Evolutionary conservation across 192 early-diverging fungal genomes (phyloP).

Genomic region (Mortierella claussenii): DNA sequence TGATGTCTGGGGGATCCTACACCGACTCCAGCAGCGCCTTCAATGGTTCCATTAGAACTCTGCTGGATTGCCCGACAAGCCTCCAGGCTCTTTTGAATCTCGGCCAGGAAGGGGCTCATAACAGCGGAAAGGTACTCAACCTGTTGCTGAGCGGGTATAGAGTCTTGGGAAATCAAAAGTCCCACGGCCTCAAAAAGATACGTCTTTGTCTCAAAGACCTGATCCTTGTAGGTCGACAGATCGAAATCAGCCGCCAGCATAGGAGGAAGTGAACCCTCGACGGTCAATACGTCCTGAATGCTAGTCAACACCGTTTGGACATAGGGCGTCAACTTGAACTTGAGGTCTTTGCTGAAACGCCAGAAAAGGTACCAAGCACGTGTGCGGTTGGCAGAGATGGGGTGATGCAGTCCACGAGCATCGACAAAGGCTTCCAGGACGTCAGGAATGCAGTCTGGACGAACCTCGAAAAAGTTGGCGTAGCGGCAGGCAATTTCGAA

Average conservation of each 20-base stretch:
- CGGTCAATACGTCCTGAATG: conserved; percentile 78
- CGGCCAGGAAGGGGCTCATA: conserved; percentile 79
- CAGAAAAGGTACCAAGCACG: conserved; percentile 91
- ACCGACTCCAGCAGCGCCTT: conserved; percentile 14
- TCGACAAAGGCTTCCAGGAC: conserved; percentile 83
- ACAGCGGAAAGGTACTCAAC: conserved; percentile 76
- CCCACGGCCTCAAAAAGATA: conserved; percentile 95
- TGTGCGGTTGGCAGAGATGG: conserved; percentile 72
- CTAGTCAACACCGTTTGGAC: conserved; percentile 69
- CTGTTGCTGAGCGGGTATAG: conserved; percentile 74
- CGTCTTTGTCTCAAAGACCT: conserved; percentile 72
- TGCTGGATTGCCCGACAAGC: conserved; percentile 64
- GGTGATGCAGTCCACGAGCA: conserved; percentile 79
- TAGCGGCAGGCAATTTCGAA: conserved; percentile 83
- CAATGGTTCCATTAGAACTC: conserved; percentile 31
- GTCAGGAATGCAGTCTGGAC: conserved; percentile 70
- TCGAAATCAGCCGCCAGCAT: conserved; percentile 56
- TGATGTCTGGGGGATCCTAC: conserved; percentile 64
- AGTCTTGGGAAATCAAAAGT: conserved; percentile 86
- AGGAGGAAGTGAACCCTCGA: conserved; percentile 69
- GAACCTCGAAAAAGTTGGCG: conserved; percentile 74
- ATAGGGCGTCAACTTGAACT: conserved; percentile 65
- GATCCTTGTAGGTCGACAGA: conserved; percentile 57
- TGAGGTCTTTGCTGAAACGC: conserved; percentile 81
- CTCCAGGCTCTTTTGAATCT: conserved; percentile 79